These are phyloP conservation scores for Salix koriyanagi DNA, from an alignment of 345 rosid genomes.

Conservation along the genomic window DNA sequence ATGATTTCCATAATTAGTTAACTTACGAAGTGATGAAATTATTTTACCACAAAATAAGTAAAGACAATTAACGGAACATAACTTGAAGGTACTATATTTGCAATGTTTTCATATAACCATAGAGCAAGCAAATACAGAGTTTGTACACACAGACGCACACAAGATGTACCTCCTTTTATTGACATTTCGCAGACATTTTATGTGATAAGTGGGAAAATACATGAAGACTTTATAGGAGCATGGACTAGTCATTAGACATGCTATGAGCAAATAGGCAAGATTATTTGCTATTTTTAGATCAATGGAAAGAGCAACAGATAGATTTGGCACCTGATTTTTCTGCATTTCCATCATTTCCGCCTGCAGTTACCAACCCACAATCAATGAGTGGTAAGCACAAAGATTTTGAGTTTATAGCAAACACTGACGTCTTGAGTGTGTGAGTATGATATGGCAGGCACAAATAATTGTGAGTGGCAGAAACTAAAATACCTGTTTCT, in stretches of 20 bases:
- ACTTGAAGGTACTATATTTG: neutral
- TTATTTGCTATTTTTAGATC: neutral
- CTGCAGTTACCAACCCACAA: constrained; percentile 40
- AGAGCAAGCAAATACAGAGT: neutral
- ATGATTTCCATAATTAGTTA: neutral
- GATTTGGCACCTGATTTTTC: constrained; percentile 65
- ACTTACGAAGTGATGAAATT: neutral
- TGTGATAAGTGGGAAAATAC: neutral
- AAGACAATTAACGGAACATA: neutral
- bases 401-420: neutral
- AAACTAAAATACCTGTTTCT: constrained; percentile 58
- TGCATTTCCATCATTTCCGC: constrained; percentile 65
- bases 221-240: neutral
- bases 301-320: neutral
- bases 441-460: neutral
- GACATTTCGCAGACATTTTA: neutral
- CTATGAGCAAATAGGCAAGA: neutral
- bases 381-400: constrained; percentile 6
- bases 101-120: neutral
- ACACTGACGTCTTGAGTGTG: neutral
- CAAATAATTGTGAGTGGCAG: neutral
- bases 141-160: neutral
- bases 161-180: neutral
- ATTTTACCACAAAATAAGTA: neutral
- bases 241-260: neutral